Evolutionary conservation across 306 rosid species (phyloP), one percentile per base, ranked within the genome.

Genomic region (Quercus parvula): DNA sequence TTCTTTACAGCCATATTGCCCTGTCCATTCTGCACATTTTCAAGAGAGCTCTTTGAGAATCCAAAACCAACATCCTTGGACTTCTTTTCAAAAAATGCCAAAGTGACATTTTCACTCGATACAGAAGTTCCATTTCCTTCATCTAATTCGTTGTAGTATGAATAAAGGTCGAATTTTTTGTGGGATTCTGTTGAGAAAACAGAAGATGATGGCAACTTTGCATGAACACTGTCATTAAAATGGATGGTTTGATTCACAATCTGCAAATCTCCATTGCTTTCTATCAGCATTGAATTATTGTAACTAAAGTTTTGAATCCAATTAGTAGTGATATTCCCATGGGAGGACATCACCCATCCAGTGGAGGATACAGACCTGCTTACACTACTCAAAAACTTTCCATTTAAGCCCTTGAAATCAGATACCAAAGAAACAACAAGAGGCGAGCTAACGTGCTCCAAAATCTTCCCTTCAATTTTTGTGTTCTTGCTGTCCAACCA

Each of bases 321-420:
- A 77, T 74, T 74, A 66, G 94, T 95, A 41, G 95, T 71, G 84
- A 93, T 74, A 49, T 84, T 93, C 54, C 98, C 98, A 56, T 33
- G 74, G 35, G 98, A 93, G 57, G 99, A 93, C 78, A 69, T 89
- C 31, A 93, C 85, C 94, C 94, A 91, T 70, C 99, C 98, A 12
- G 56, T 51, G 17, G 93, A 85, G 44, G 64, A 87, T 78, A 93
- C 27, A 3, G 90, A 89, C 73, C 97, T 82, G 73, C 73, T 88
- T 22, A 77, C 88, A n/a, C 70, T 76, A 28, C 93, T 93, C 52
- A 56, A 56, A 78, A 95, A 95, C 7, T 31, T 87, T 86, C 99
- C 99, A 69, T 93, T 82, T 52, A 87, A 79, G 66, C 97, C 97
- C 31, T 77, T 62, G 52, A 93, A 89, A 67, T 91, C 82, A 1